Conservation (phyloP, 2,329 filamentous ascomycete species). For the Penicillium sp. region DNA sequence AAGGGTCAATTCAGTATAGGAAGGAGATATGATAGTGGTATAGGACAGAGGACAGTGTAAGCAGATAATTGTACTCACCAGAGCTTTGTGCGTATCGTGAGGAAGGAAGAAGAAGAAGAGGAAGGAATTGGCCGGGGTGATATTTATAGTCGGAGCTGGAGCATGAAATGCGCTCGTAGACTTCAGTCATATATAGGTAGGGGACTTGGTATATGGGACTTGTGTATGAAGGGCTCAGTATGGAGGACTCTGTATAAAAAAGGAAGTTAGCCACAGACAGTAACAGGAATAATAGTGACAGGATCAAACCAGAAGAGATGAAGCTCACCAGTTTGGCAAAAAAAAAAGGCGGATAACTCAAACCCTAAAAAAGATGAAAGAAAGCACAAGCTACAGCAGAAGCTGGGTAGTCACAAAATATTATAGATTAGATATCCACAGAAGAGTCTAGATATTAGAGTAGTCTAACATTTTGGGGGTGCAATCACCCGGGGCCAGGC, state of each 20-base stretch:
- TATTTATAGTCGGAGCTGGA: background rate
- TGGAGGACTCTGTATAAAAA: background rate
- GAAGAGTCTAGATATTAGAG: constrained; percentile 24
- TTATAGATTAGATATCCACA: constrained; percentile 16
- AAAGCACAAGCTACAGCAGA: background rate
- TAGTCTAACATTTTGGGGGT: constrained; percentile 21
- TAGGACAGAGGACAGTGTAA: background rate
- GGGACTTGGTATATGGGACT: background rate
- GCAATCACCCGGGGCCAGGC: constrained; percentile 9
- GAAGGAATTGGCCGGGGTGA: no score
- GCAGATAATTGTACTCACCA: background rate
- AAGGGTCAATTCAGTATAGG: background rate
- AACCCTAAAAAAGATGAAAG: background rate
- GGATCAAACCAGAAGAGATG: no score
- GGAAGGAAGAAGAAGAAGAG: background rate
- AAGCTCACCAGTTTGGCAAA: background rate
- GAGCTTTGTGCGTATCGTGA: background rate
- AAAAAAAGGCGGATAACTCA: background rate
- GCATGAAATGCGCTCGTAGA: background rate
- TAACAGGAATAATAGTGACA: background rate
- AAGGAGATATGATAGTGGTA: background rate
- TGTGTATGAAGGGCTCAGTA: background rate
- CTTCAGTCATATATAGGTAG: background rate
- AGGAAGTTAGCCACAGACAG: background rate
- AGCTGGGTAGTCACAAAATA: constrained; percentile 10